Percentiles rank a stretch among this genome's conserved stretches.
phyloP scores from a whole-genome alignment of 768 basidiomycete genomes.

The Tulasnella sp. region DNA sequence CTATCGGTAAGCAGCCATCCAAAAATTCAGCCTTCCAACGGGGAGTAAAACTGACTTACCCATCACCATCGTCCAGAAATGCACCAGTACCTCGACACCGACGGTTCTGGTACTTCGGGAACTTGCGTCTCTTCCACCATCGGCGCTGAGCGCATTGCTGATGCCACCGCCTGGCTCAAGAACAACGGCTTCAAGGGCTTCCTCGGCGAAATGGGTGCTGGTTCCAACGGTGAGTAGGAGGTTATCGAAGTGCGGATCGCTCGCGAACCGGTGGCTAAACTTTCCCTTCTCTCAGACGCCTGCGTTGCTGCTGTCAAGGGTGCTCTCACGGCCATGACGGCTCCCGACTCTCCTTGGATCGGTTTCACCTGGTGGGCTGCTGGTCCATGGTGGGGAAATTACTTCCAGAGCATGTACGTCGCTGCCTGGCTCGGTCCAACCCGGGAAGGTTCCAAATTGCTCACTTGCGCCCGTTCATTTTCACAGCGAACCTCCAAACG shows the following conservation, averaged over 20 bases:
- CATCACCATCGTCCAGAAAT: slow-evolving; percentile 51
- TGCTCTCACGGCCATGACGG: slow-evolving; percentile 62
- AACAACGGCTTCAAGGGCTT: slow-evolving; percentile 63
- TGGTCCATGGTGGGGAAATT: slow-evolving; percentile 13
- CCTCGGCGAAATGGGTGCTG: slow-evolving; percentile 65
- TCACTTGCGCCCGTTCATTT: not conserved
- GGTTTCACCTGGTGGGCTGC: slow-evolving; percentile 56
- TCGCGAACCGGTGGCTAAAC: not conserved
- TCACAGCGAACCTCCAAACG: slow-evolving; percentile 53
- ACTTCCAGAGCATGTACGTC: slow-evolving; percentile 16
- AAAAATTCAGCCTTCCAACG: not conserved
- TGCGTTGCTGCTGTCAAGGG: slow-evolving; percentile 58
- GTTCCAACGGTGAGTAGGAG: slow-evolving; percentile 41
- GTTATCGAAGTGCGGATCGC: not conserved
- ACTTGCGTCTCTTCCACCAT: slow-evolving; percentile 65
- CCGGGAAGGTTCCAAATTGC: not conserved
- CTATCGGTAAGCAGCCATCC: slow-evolving; percentile 50
- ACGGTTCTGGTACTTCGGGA: slow-evolving; percentile 55
- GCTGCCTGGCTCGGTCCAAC: not conserved
- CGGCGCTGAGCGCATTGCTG: slow-evolving; percentile 60
- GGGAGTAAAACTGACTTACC: not conserved
- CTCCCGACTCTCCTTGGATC: slow-evolving; percentile 54
- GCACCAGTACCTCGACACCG: slow-evolving; percentile 72
- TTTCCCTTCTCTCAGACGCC: slow-evolving; percentile 37
- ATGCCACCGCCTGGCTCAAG: slow-evolving; percentile 64